Evolutionary conservation across 148 eudicot species (phyloP), one percentile per base, ranked within the genome.

Genomic region (Rhododendron williamsianum): DNA sequence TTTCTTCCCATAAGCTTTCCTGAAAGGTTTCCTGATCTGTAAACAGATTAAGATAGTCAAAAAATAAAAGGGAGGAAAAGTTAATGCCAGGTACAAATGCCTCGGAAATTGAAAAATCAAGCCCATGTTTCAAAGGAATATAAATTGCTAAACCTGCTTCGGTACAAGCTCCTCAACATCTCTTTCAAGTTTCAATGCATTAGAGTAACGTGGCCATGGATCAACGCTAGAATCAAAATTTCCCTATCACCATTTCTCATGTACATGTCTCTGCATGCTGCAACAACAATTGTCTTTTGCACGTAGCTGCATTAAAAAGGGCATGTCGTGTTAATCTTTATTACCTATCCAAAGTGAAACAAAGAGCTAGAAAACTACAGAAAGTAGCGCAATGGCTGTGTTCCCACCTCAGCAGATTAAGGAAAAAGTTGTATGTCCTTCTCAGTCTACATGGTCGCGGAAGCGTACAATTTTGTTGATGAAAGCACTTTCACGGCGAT

Each of bases 361-460:
- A 77, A 63, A 30, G 77, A 78, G 86, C 33, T 78, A 51, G 58
- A 85, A 67, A 23, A 12, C 49, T 69, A 85, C 25, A 51, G 82
- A 56, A 21, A 73, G 33, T 41, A 82, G 74, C 13, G 1, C 25
- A 73, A 46, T 52, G 52, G 7, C 23, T 19, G 46, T 63, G 52
- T 33, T 48, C 46, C 36, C 35, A 60, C 85, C 78, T 83, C 85
- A 43, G 49, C 16, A 18, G 74, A 11, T 3, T 15, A 4, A 19
- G 15, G 48, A 52, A 71, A 63, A 67, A 83, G 49, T 27, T 54
- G 9, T 43, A 25, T 16, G 16, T 49, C 77, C 43, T 74, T n/a
- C 74, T 89, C 92, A 96, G 88, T 96, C 98, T 73, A 89, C 87
- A 90, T 96, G 98, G 85, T 91, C 92, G 33, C 91, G 95, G 84